These are phyloP conservation scores for Acmispon strigosus DNA, from an alignment of 306 rosid species.

Conservation along the genomic window DNA sequence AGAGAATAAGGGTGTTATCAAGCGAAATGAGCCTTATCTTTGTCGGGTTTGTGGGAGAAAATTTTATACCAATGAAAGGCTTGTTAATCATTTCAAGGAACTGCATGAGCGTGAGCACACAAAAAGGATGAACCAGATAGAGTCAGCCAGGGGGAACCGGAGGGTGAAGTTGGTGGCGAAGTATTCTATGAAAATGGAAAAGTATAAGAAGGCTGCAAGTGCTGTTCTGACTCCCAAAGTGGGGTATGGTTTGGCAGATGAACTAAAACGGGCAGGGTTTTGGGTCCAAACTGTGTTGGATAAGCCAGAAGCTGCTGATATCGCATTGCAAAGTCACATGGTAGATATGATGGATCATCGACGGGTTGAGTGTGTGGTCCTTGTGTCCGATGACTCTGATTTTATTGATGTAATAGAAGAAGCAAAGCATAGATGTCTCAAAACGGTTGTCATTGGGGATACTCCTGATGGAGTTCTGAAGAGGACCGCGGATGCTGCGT, in stretches of 20 bases:
- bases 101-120: conserved; percentile 63
- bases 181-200: conserved; percentile 89
- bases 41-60: conserved; percentile 80
- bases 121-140: conserved; percentile 68
- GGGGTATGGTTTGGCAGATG: conserved; percentile 59
- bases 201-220: conserved; percentile 61
- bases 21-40: conserved; percentile 41
- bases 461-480: conserved; percentile 47
- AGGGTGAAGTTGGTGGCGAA: conserved; percentile 67
- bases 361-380: conserved; percentile 62
- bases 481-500: conserved; percentile 62
- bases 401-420: conserved; percentile 59
- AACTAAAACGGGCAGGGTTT: conserved; percentile 70
- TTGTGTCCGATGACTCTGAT: conserved; percentile 76
- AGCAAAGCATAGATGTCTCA: conserved; percentile 65
- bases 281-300: conserved; percentile 45
- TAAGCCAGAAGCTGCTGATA: conserved; percentile 47
- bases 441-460: conserved; percentile 77
- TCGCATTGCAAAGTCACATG: conserved; percentile 45
- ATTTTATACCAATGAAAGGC: conserved; percentile 59
- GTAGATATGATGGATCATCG: conserved; percentile 65
- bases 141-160: conserved; percentile 64
- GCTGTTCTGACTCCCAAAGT: conserved; percentile 51
- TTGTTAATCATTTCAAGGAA: conserved; percentile 69
- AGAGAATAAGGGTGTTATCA: conserved; percentile 52